Conservation (phyloP, 2,329 filamentous ascomycete species). For the Penicillium griseofulvum region DNA sequence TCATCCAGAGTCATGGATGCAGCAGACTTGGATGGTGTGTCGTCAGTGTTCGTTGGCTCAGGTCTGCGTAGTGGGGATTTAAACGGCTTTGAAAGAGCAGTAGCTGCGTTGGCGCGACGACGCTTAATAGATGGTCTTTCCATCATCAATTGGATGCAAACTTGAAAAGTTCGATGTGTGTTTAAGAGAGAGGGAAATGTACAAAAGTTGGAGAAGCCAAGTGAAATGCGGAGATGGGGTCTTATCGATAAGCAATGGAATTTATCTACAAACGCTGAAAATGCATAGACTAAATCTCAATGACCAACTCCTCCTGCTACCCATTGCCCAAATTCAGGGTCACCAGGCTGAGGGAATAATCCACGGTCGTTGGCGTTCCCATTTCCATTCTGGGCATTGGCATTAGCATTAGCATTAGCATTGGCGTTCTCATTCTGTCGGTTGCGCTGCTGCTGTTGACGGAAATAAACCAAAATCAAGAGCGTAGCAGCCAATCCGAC, state of each 20-base stretch:
- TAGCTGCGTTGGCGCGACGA: constrained; percentile 59
- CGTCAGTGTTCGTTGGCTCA: constrained; percentile 7
- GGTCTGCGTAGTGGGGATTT: constrained; percentile 64
- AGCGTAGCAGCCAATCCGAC: constrained; percentile 72
- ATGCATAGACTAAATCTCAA: constrained; percentile 26
- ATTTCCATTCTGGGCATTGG: constrained; percentile 24
- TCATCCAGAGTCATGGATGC: background rate
- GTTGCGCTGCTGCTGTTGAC: constrained; percentile 49
- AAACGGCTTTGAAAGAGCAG: constrained; percentile 67
- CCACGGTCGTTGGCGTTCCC: constrained; percentile 47
- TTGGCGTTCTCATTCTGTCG: constrained; percentile 37
- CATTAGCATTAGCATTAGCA: constrained; percentile 28
- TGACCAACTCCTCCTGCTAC: constrained; percentile 63
- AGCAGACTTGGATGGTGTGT: constrained; percentile 11
- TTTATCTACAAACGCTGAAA: constrained; percentile 14
- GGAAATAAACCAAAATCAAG: constrained; percentile 75
- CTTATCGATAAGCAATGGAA: constrained; percentile 19
- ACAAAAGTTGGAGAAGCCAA: background rate
- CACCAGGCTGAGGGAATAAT: constrained; percentile 63
- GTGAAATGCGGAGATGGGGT: constrained; percentile 1
- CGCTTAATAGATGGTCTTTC: constrained; percentile 53
- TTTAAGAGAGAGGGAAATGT: background rate
- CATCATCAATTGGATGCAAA: constrained; percentile 11
- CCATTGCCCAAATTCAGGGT: constrained; percentile 69
- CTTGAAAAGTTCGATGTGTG: background rate